Evolutionary conservation across 306 rosid species (phyloP), one percentile per base, ranked within the genome.

Genomic region (Corylus avellana): DNA sequence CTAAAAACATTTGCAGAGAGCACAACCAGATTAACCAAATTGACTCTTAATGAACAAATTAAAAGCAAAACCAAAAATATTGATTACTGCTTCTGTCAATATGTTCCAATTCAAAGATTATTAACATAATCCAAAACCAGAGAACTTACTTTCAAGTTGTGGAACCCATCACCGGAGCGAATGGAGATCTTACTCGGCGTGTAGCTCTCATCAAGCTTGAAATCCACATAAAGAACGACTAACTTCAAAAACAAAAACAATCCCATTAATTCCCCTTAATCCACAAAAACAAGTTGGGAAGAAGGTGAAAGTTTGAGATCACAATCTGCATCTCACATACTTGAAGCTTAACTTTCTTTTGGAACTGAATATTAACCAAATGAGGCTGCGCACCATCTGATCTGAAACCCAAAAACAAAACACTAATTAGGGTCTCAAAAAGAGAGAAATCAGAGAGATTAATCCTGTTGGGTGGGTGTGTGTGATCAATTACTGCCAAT

Each of bases 371-470:
- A 78, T 92, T 95, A 63, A 95, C 94, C 81, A 91, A 78, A 80
- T 92, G 98, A 81, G 98, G 98, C 73, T 91, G 98, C 3, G 97
- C 95, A 20, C 98, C 98, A 20, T 92, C 98, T 8, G 98, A 94
- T 87, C 97, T 94, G 85, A 61, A 83, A 83, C 8, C 72, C 80
- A 48, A 74, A 72, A 53, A 12, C 3, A 57, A 8, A 20, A 75
- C 7, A 1, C 12, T 42, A n/a, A 42, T 17, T 9, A 16, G 72
- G 8, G 1, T 67, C 39, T 12, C 11, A 18, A 8, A 18, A 16
- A 25, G 4, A 32, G 48, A 76, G 7, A 46, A 72, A 59, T 25
- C 5, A 70, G 67, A 74, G 48, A 17, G 22, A n/a, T 8, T 18
- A 1, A 2, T 25, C 25, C 10, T n/a, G 46, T 37, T 53, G 39